Evolutionary conservation across 495 filamentous ascomycete genomes (phyloP).

Genomic region (Hypomontagnella submonticulosa): DNA sequence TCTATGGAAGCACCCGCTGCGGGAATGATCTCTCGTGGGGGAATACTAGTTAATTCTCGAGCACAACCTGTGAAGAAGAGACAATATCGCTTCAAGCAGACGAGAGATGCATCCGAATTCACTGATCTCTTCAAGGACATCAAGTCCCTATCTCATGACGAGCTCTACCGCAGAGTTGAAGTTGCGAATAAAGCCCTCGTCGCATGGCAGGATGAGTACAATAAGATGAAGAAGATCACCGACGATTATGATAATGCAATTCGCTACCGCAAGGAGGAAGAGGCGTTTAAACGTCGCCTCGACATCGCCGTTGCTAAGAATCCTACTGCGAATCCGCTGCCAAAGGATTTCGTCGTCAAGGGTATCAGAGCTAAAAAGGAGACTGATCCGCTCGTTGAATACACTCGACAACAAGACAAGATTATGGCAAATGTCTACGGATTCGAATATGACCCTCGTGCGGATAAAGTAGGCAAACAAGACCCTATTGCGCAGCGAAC

Average conservation of each 20-base stretch:
- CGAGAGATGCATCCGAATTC: slow-evolving; percentile 52
- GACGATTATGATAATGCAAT: slow-evolving; percentile 61
- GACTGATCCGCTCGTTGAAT: slow-evolving; percentile 47
- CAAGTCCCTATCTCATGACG: slow-evolving; percentile 54
- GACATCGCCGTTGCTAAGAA: slow-evolving; percentile 30
- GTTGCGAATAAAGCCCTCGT: slow-evolving; percentile 64
- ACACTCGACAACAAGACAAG: slow-evolving; percentile 54
- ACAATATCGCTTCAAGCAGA: slow-evolving; percentile 45
- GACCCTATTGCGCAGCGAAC: slow-evolving; percentile 60
- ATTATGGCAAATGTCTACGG: slow-evolving; percentile 57
- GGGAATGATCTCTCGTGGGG: too few relatives aligned
- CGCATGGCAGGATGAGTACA: slow-evolving; percentile 72
- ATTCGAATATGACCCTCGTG: slow-evolving; percentile 58
- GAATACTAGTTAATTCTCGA: neutral
- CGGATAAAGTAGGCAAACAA: slow-evolving; percentile 54
- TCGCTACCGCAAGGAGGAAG: slow-evolving; percentile 51
- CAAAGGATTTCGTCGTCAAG: slow-evolving; percentile 51
- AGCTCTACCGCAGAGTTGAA: slow-evolving; percentile 64
- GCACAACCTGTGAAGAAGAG: slow-evolving; percentile 9
- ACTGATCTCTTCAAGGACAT: slow-evolving; percentile 48
- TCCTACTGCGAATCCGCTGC: slow-evolving; percentile 30
- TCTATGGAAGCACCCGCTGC: too few relatives aligned
- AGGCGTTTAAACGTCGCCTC: slow-evolving; percentile 38
- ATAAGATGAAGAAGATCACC: slow-evolving; percentile 66
- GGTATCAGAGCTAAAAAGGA: slow-evolving; percentile 54